Percentiles rank a stretch among this genome's conserved stretches.
These are phyloP conservation scores for Anacardium occidentale DNA, from an alignment of 345 rosid genomes.

Conservation along the genomic window DNA sequence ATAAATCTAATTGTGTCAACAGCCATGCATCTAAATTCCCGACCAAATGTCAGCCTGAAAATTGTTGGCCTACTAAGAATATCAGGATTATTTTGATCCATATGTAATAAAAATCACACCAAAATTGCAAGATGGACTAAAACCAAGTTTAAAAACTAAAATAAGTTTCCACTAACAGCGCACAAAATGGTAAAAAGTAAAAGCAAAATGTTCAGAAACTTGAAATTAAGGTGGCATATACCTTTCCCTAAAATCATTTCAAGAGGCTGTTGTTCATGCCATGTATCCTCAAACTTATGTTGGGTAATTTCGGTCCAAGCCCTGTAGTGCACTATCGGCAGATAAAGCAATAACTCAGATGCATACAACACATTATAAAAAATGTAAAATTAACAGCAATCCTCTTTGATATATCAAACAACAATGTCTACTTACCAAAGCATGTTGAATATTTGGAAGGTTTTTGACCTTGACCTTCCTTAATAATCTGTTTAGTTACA, in stretches of 20 bases:
- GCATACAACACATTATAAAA: neutral
- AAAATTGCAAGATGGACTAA: neutral
- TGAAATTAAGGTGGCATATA: constrained; percentile 19
- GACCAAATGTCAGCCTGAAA: neutral
- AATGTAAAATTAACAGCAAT: neutral
- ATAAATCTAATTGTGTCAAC: neutral
- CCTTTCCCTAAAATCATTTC: constrained; percentile 89
- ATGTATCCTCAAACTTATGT: constrained; percentile 91
- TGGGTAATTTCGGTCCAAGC: constrained; percentile 77
- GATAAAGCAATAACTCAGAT: constrained; percentile 25
- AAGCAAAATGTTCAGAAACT: neutral
- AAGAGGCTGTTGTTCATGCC: constrained; percentile 83
- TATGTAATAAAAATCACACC: neutral
- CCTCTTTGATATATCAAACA: neutral
- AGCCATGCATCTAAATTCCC: constrained; percentile 7
- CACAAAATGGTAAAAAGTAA: too few relatives aligned
- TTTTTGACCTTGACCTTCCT: constrained; percentile 89
- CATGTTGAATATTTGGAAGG: constrained; percentile 90
- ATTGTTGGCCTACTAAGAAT: neutral
- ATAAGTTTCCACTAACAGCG: neutral
- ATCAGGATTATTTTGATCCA: neutral
- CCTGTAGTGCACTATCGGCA: constrained; percentile 68
- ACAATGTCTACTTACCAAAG: constrained; percentile 56
- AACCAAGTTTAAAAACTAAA: neutral
- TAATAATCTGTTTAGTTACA: constrained; percentile 81